Base-by-base conservation (phyloP, 352 stramenopile genomes). In the Chrysophaeum taylorii region DNA sequence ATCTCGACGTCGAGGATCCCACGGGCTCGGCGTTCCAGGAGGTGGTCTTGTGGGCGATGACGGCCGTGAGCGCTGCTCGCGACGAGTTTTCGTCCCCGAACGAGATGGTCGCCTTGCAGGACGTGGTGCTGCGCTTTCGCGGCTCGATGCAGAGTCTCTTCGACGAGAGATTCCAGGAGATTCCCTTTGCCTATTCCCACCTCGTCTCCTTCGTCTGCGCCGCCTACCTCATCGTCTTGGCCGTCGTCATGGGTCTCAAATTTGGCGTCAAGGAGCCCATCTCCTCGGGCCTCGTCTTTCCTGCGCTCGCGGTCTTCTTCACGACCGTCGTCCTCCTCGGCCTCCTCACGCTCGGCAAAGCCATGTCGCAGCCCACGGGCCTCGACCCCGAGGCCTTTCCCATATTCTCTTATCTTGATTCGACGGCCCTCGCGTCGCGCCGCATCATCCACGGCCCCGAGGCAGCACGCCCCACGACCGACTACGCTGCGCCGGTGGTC, bases 111-210 rank as follows among this genome's bases (percentile, higher is more conserved):
- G 41, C 41, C 41, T 12, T 48, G 14, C 14, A 21, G 41, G 12
- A 48, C 41, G 12, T 29, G 45, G 45, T 54, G 18, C 5, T 54
- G 18, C 12, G 9, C 45, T 54, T 54, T 25, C 45, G 45, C 12
- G 45, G 45, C 7, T 14, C 45, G 45, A 54, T 54, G 45, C 45
- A 54, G 23, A 29, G 18, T 9, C 45, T 54, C 45, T 54, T 54
- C 45, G 45, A 54, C 45, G 45, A 54, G 45, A 16, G 45, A 16
- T 54, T 54, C 45, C 45, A 54, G 23, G 45, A 54, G 45, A 54
- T 54, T 25, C 45, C 45, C 23, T 54, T 54, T 23, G 45, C 45
- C 12, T 54, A 54, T 25, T 54, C 45, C 18, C 45, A 54, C 45
- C 45, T 54, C 45, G 45, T 54, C 7, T 54, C 45, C 45, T 54